Conservation (phyloP, 768 basidiomycete species). For the Termitomyces bulborhizus region DNA sequence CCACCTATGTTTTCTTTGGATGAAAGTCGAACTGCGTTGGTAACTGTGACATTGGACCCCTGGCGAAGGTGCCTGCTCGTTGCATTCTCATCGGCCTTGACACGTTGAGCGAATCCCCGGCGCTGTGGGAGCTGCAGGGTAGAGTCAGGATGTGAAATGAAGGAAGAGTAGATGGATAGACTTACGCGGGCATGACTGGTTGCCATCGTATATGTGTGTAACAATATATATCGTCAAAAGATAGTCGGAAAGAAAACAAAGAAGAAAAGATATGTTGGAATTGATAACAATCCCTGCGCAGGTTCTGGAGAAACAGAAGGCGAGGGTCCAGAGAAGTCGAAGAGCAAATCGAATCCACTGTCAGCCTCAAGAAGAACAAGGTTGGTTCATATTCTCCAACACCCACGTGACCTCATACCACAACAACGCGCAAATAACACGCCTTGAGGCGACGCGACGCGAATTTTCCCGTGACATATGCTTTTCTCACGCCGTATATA, state of each 20-base stretch:
- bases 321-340: slow-evolving; percentile 19
- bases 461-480: slow-evolving; percentile 15
- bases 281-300: slow-evolving; percentile 13
- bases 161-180: slow-evolving; percentile 10
- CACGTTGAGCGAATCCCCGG: slow-evolving; percentile 58
- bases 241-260: slow-evolving; percentile 15
- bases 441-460: slow-evolving; percentile 23
- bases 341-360: slow-evolving; percentile 23
- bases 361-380: slow-evolving; percentile 32
- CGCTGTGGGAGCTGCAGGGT: slow-evolving; percentile 56
- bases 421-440: slow-evolving; percentile 30
- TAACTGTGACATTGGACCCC: slow-evolving; percentile 39
- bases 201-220: slow-evolving; percentile 40
- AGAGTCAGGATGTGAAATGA: slow-evolving; percentile 10
- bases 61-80: slow-evolving; percentile 62
- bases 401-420: slow-evolving; percentile 26
- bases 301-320: slow-evolving; percentile 14
- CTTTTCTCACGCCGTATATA: slow-evolving; percentile 7
- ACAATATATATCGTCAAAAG: slow-evolving; percentile 20
- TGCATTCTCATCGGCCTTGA: slow-evolving; percentile 76
- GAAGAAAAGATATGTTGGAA: slow-evolving; percentile 22
- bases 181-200: slow-evolving; percentile 57
- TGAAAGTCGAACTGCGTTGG: slow-evolving; percentile 45
- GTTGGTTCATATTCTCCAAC: slow-evolving; percentile 18
- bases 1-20: slow-evolving; percentile 38